Evolutionary conservation across 192 early-diverging fungal species (phyloP), one percentile per base, ranked within the genome.

Genomic region (Coemansia sp.): DNA sequence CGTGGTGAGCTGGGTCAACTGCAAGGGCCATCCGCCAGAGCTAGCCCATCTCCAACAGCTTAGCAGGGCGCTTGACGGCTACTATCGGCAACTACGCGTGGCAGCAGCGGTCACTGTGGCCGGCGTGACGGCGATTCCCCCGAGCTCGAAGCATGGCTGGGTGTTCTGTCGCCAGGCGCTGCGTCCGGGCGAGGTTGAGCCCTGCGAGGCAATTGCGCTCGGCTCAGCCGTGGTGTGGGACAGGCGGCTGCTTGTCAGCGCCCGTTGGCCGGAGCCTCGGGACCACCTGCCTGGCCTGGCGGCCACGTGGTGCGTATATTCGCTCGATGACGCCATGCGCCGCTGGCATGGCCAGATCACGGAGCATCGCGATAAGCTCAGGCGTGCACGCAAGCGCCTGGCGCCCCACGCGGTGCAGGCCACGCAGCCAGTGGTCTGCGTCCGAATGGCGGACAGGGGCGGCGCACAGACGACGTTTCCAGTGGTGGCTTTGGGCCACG

Each of bases 121-220:
- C n/a, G 66, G 69, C 6, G 70, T 72, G n/a, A 60, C 66, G 14
- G 37, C 69, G 66, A 51, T 69, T 51, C 60, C 66, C 4, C 70
- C 79, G 3, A 70, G 58, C 10, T 22, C 59, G 20, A 65, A 47
- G 17, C 73, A 35, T 40, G 70, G 69, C 14, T 75, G 69, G 70
- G n/a, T 81, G 38, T 66, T 81, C 45, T 75, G 66, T 36, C 73
- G 79, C 58, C 79, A 81, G 38, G 39, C 54, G 36, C 73, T 73
- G 39, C 69, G 79, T 11, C 19, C 45, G 2, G 59, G 37, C 45
- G 79, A 76, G 47, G 63, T 76, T 39, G 27, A 19, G n/a, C 37
- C 54, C 5, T 24, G 24, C 11, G 24, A 15, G 11, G 56, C 29
- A 14, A 17, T 63, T 3, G 7, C 45, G 2, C 7, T 76, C 6